Evolutionary conservation across 2,329 filamentous ascomycete species (phyloP).

Genomic region (Tolypocladium tropicale): DNA sequence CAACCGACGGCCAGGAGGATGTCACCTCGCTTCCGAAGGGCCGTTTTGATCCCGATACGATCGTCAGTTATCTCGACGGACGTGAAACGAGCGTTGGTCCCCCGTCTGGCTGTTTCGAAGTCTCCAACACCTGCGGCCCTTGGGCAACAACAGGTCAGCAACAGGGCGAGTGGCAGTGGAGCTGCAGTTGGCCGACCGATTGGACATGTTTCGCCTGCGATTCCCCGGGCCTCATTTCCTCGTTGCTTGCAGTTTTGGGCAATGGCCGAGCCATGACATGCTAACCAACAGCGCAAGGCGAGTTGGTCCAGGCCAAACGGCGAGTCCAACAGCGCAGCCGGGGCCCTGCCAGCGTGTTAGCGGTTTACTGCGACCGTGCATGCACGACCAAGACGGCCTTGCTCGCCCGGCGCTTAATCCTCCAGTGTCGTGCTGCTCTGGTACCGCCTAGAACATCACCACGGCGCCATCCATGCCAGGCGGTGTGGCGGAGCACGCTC

Average conservation of each 20-base stretch:
- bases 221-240: not conserved
- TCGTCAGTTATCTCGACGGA: not conserved
- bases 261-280: not conserved
- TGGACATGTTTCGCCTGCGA: not conserved
- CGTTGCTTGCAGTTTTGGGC: not conserved
- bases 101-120: not conserved
- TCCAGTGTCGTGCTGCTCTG: not conserved
- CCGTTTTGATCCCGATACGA: not conserved
- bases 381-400: not conserved
- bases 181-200: not conserved
- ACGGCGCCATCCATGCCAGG: not conserved
- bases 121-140: not conserved
- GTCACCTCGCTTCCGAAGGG: not conserved
- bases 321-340: not conserved
- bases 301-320: too few relatives aligned
- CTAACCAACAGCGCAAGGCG: too few relatives aligned
- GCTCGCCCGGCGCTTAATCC: constrained; percentile 1
- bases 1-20: not conserved
- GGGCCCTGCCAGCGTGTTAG: not conserved
- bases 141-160: not conserved
- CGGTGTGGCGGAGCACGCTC: not conserved
- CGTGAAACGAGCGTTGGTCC: not conserved
- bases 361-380: not conserved
- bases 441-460: not conserved
- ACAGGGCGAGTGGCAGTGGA: not conserved